Percentiles rank a stretch among this genome's conserved stretches.
Conservation (phyloP, 1,139 yeast species). For the Hemisphaericaspora xylofermentans region DNA sequence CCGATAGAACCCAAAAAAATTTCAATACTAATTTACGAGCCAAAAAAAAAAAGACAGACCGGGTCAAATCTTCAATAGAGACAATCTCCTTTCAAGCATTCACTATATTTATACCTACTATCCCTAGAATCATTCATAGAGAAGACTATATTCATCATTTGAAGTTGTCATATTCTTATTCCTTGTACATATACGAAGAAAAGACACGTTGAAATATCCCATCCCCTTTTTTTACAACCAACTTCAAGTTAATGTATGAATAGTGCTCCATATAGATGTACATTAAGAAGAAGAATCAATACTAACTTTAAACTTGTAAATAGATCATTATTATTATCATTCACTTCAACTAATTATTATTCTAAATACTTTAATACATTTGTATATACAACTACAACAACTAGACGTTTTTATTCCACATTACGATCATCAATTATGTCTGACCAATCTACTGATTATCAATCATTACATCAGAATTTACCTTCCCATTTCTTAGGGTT, state of each 20-base stretch:
- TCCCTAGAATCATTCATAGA: not conserved
- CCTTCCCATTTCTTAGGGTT: conserved; percentile 79
- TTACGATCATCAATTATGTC: conserved; percentile 8
- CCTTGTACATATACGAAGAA: not conserved
- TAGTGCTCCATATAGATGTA: conserved; percentile 2
- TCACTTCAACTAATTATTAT: conserved; percentile 2
- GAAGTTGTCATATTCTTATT: no score
- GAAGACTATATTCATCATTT: not conserved
- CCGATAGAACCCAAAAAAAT: no score
- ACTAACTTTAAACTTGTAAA: conserved; percentile 6
- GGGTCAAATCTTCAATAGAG: no score
- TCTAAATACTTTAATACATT: not conserved
- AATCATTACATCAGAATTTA: conserved; percentile 39
- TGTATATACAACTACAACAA: conserved; percentile 5
- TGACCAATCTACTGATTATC: conserved; percentile 23
- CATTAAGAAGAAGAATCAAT: conserved; percentile 1
- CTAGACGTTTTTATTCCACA: conserved; percentile 1
- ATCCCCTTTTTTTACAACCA: conserved; percentile 3
- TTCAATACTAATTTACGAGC: not conserved
- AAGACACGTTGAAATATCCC: not conserved
- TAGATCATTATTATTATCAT: conserved; percentile 4
- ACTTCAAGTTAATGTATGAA: not conserved
- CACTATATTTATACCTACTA: no score
- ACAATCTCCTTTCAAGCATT: not conserved
- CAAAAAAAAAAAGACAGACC: no score